These are phyloP conservation scores for Plicaturopsis crispa DNA, from an alignment of 768 basidiomycete species.

Conservation along the genomic window DNA sequence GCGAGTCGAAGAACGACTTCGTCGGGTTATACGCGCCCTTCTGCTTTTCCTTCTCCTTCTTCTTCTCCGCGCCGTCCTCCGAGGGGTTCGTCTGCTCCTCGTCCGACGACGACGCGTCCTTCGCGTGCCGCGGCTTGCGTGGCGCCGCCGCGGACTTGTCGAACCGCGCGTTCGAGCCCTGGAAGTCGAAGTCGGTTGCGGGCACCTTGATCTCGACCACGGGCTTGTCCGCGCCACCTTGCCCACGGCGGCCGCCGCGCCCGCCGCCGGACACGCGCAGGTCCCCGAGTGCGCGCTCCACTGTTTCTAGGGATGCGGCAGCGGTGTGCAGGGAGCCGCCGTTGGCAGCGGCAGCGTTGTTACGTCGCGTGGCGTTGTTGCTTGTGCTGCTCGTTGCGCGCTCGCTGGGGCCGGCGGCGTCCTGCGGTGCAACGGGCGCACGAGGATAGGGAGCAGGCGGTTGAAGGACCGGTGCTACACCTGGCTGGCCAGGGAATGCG, in stretches of 20 bases:
- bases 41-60: constrained; percentile 28
- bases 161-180: constrained; percentile 69
- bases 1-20: constrained; percentile 77
- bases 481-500: constrained; percentile 13
- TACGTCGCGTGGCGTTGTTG: constrained; percentile 11
- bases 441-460: constrained; percentile 19
- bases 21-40: constrained; percentile 62
- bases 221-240: constrained; percentile 17
- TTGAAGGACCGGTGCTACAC: constrained; percentile 20
- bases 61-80: constrained; percentile 24
- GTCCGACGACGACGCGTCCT: constrained; percentile 16
- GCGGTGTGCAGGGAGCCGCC: constrained; percentile 53
- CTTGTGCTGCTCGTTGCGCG: constrained; percentile 12
- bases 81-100: constrained; percentile 22
- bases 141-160: constrained; percentile 43
- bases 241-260: constrained; percentile 18
- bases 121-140: constrained; percentile 19
- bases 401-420: constrained; percentile 15
- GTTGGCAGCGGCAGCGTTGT: constrained; percentile 11
- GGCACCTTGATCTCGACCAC: constrained; percentile 48
- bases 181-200: constrained; percentile 76
- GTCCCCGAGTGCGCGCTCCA: constrained; percentile 51
- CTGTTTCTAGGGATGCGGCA: constrained; percentile 65
- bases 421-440: constrained; percentile 15
- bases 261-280: constrained; percentile 29